phyloP scores from a whole-genome alignment of 805 yeast genomes.

The Priceomyces medius region DNA sequence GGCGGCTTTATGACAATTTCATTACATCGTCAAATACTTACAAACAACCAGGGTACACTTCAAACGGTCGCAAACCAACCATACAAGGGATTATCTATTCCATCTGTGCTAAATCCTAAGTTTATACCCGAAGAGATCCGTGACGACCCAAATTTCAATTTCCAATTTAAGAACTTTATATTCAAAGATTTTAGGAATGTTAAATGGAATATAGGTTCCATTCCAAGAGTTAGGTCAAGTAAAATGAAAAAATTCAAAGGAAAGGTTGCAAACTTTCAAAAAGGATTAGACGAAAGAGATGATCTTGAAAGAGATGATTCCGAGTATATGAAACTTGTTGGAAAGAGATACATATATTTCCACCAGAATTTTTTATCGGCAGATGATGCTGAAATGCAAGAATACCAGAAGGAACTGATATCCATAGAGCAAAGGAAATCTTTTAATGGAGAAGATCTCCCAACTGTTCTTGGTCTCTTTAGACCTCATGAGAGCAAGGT shows the following conservation, averaged over 20 bases:
- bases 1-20: conserved; percentile 30
- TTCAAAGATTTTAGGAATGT: conserved; percentile 22
- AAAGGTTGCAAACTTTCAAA: conserved; percentile 10
- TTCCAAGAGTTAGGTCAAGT: conserved; percentile 39
- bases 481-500: conserved; percentile 41
- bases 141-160: conserved; percentile 2
- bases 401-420: background rate
- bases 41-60: conserved; percentile 10
- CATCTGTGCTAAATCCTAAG: conserved; percentile 20
- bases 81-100: conserved; percentile 26
- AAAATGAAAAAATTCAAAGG: conserved; percentile 23
- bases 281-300: conserved; percentile 8
- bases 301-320: conserved; percentile 8
- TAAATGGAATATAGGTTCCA: conserved; percentile 45
- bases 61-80: conserved; percentile 7
- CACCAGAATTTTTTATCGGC: conserved; percentile 32
- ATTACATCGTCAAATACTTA: conserved; percentile 15
- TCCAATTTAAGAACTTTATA: conserved; percentile 25
- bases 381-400: conserved; percentile 3
- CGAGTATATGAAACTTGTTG: conserved; percentile 26
- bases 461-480: conserved; percentile 37
- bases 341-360: conserved; percentile 37
- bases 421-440: conserved; percentile 19
- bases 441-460: conserved; percentile 21
- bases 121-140: conserved; percentile 21